phyloP scores from a whole-genome alignment of 2,329 filamentous ascomycete species.

The Talaromyces sp. region DNA sequence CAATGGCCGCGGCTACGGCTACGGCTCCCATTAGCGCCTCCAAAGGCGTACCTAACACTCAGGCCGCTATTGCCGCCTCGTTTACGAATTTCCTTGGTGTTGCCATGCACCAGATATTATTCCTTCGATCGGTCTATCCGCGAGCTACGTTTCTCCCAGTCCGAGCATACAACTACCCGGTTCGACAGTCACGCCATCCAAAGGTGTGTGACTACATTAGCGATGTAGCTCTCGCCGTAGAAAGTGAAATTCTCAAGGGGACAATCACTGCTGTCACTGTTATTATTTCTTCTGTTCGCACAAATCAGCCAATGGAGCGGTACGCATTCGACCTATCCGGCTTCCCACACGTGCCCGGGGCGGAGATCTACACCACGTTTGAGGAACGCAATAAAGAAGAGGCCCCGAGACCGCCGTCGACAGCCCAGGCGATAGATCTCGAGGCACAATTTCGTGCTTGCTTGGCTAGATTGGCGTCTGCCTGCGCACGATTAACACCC shows the following conservation, averaged over 20 bases:
- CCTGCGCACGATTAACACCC: constrained; percentile 39
- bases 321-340: constrained; percentile 57
- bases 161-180: constrained; percentile 75
- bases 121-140: constrained; percentile 76
- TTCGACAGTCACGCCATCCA: constrained; percentile 81
- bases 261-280: constrained; percentile 52
- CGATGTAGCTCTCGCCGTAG: constrained; percentile 70
- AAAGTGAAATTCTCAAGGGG: constrained; percentile 61
- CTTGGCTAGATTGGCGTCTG: constrained; percentile 40
- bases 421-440: constrained; percentile 37
- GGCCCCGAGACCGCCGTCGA: constrained; percentile 27
- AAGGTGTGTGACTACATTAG: constrained; percentile 79
- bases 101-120: constrained; percentile 79
- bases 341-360: constrained; percentile 48
- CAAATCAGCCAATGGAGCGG: constrained; percentile 52
- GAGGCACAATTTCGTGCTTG: constrained; percentile 48
- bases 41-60: constrained; percentile 42
- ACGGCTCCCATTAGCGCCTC: constrained; percentile 37
- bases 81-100: constrained; percentile 78
- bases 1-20: constrained; percentile 29
- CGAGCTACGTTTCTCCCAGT: constrained; percentile 69
- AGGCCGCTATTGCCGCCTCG: constrained; percentile 58
- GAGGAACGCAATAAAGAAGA: constrained; percentile 35
- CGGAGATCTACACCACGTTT: constrained; percentile 50
- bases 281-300: constrained; percentile 50